Conservation (phyloP, 176 grass and related monocot species). For the Bonia amplexicaulis region DNA sequence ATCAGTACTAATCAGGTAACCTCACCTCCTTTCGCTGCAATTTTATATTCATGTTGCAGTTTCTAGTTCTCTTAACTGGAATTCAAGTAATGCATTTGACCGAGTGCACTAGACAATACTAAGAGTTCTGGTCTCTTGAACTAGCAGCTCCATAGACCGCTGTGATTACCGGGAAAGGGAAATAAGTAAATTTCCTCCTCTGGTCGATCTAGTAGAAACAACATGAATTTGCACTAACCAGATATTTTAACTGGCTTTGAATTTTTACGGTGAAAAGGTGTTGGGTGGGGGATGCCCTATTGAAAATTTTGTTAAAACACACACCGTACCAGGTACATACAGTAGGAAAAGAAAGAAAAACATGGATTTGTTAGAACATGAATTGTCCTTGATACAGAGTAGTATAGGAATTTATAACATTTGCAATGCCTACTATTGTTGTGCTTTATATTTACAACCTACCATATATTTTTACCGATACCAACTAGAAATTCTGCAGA, state of each 20-base stretch:
- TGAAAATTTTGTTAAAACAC: background rate
- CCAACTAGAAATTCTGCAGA: conserved; percentile 32
- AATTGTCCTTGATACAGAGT: background rate
- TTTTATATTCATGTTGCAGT: background rate
- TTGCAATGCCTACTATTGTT: background rate
- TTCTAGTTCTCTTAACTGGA: background rate
- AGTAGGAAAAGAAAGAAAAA: background rate
- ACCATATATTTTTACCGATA: background rate
- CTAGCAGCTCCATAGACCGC: background rate
- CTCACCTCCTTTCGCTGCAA: background rate
- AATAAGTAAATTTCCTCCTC: background rate
- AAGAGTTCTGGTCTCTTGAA: background rate
- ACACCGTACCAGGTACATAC: background rate
- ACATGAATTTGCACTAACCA: background rate
- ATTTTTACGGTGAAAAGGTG: no score
- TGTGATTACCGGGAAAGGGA: background rate
- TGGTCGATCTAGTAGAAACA: background rate
- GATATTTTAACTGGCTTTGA: no score
- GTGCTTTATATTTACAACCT: background rate
- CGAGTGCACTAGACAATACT: background rate
- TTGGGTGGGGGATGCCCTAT: no score
- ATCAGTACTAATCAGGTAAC: conserved; percentile 66
- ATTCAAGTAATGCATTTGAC: background rate
- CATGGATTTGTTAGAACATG: background rate
- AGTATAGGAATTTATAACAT: background rate